These are phyloP conservation scores for Gastrolobium villosum DNA, from an alignment of 306 rosid species.

Conservation along the genomic window DNA sequence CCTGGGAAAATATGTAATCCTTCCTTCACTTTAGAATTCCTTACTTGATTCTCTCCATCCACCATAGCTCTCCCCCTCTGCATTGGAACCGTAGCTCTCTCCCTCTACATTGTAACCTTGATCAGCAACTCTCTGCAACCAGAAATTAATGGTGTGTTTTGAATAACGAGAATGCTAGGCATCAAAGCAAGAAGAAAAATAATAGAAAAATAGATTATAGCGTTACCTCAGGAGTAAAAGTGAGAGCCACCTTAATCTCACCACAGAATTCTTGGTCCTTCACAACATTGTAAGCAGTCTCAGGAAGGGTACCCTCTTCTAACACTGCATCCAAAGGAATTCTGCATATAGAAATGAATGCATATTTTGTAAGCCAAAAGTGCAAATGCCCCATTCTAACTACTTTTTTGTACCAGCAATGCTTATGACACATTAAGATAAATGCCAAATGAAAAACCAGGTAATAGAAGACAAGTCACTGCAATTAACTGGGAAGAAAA, in stretches of 20 bases:
- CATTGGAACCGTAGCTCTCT: background rate
- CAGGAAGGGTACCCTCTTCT: slow-evolving; percentile 29
- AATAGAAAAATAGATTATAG: background rate
- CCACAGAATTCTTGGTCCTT: slow-evolving; percentile 44
- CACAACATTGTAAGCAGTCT: slow-evolving; percentile 44
- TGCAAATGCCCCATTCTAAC: background rate
- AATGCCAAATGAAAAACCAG: background rate
- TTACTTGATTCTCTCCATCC: slow-evolving; percentile 15
- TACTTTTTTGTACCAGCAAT: slow-evolving; percentile 27
- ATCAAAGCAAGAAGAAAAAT: slow-evolving; percentile 36
- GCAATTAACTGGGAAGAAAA: background rate
- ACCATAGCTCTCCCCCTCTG: slow-evolving; percentile 3
- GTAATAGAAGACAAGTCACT: background rate
- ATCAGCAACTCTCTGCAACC: slow-evolving; percentile 46
- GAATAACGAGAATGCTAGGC: background rate
- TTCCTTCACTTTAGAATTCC: slow-evolving; percentile 35
- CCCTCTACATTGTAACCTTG: background rate
- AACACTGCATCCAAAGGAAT: slow-evolving; percentile 46
- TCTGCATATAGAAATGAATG: slow-evolving; percentile 30
- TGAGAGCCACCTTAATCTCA: slow-evolving; percentile 47
- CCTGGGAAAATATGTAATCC: background rate
- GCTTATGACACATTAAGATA: background rate
- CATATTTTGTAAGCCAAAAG: background rate
- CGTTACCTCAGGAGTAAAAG: slow-evolving; percentile 44
- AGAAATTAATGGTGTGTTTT: background rate